These are phyloP conservation scores for Cyanodermella asteris DNA, from an alignment of 2,329 filamentous ascomycete genomes.

Conservation along the genomic window DNA sequence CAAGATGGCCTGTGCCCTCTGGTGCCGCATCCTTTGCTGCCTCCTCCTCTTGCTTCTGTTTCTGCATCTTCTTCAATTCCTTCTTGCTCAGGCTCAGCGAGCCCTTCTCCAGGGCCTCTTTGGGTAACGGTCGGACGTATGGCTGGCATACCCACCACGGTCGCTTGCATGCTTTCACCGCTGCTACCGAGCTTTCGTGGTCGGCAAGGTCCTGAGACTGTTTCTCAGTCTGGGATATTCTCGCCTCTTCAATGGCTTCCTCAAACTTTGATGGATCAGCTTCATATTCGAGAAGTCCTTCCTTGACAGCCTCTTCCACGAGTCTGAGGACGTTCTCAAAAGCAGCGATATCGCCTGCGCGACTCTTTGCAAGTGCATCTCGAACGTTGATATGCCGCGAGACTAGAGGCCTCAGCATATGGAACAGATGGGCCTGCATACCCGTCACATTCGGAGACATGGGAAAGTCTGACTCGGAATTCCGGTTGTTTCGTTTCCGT, in stretches of 20 bases:
- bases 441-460: slow-evolving; percentile 45
- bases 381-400: slow-evolving; percentile 61
- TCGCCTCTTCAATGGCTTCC: slow-evolving; percentile 10
- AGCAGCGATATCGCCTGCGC: slow-evolving; percentile 47
- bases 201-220: slow-evolving; percentile 15
- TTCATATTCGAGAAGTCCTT: slow-evolving; percentile 48
- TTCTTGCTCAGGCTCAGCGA: slow-evolving; percentile 21
- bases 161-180: slow-evolving; percentile 50
- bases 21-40: too few species aligned
- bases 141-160: slow-evolving; percentile 86
- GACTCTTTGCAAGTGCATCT: slow-evolving; percentile 52
- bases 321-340: slow-evolving; percentile 57
- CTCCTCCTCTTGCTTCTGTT: slow-evolving; percentile 10
- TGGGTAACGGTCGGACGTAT: slow-evolving; percentile 64
- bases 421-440: slow-evolving; percentile 85
- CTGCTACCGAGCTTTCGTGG: slow-evolving; percentile 38
- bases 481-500: slow-evolving; percentile 18
- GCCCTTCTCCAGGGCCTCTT: slow-evolving; percentile 67
- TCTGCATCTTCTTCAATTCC: slow-evolving; percentile 9
- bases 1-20: not conserved
- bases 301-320: slow-evolving; percentile 53
- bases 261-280: slow-evolving; percentile 17
- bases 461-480: slow-evolving; percentile 25
- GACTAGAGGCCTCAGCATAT: slow-evolving; percentile 67
- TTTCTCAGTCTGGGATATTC: slow-evolving; percentile 13